Evolutionary conservation across 441 rosid genomes (phyloP).

Genomic region (Manihot esculenta): DNA sequence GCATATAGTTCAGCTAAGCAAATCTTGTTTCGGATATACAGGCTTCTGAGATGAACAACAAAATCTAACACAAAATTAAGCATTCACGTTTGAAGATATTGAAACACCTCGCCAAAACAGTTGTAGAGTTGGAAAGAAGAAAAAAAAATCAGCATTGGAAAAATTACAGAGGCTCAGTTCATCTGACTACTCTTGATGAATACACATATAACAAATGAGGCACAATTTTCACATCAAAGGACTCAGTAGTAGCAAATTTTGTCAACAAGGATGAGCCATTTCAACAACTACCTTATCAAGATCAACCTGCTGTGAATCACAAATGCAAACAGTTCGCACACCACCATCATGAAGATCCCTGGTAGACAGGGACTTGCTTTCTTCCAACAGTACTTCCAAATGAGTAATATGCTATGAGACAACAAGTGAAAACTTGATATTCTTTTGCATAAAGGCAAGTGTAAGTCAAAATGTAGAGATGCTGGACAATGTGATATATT

Average conservation of each 20-base stretch:
- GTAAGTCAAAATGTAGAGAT: not conserved
- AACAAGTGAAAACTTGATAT: not conserved
- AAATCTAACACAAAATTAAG: not conserved
- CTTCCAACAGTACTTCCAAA: constrained; percentile 31
- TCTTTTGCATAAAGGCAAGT: not conserved
- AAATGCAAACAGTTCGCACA: constrained; percentile 32
- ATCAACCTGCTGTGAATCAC: constrained; percentile 30
- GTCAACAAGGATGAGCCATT: not conserved
- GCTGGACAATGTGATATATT: not conserved
- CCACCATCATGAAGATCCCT: constrained; percentile 27
- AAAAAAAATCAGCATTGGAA: constrained; percentile 1
- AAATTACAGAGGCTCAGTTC: not conserved
- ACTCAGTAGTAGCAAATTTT: not conserved
- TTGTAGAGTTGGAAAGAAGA: not conserved
- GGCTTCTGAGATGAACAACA: not conserved
- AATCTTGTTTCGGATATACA: not conserved
- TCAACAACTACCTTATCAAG: constrained; percentile 30
- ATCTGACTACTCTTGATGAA: not conserved
- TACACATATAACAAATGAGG: not conserved
- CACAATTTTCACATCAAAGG: not conserved
- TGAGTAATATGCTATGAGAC: constrained; percentile 25
- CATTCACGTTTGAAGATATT: not conserved
- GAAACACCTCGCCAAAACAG: not conserved
- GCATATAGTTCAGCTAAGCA: not conserved
- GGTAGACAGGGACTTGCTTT: constrained; percentile 30